phyloP scores from a whole-genome alignment of 2,329 filamentous ascomycete species.

The Colletotrichum liaoningense region DNA sequence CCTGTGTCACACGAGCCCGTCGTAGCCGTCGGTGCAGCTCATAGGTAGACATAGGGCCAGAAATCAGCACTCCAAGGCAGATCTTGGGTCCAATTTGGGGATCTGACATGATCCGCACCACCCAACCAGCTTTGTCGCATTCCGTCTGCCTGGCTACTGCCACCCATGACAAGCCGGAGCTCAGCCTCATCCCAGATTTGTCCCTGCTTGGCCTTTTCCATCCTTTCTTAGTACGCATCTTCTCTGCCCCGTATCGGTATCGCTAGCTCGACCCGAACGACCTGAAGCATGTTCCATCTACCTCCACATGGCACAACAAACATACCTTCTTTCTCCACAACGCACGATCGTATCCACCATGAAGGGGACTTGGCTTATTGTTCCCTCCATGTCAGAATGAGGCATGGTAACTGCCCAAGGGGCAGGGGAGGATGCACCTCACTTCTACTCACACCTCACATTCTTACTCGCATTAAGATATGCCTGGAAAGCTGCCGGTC shows the following conservation, averaged over 20 bases:
- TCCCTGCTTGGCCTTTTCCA: not conserved
- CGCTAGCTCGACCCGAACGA: not conserved
- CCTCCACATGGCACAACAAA: not conserved
- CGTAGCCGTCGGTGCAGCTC: not conserved
- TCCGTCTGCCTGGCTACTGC: conserved; percentile 27
- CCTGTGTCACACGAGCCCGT: conserved; percentile 16
- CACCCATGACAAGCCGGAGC: conserved; percentile 1
- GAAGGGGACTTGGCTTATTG: conserved; percentile 16
- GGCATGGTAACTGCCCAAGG: conserved; percentile 5
- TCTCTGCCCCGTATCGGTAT: not conserved
- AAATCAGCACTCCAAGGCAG: not conserved
- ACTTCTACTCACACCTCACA: conserved; percentile 13
- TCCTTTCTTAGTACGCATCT: not conserved
- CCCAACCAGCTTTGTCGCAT: not conserved
- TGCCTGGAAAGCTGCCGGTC: conserved; percentile 3
- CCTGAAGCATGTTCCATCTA: conserved; percentile 17
- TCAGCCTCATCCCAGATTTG: conserved; percentile 26
- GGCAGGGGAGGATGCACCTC: conserved; percentile 22
- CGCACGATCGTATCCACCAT: conserved; percentile 6
- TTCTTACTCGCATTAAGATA: conserved; percentile 28
- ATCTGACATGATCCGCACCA: conserved; percentile 25
- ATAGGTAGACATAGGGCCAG: conserved; percentile 15
- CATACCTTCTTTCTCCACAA: conserved; percentile 15
- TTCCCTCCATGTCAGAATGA: conserved; percentile 33
- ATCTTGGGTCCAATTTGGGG: conserved; percentile 24